These are phyloP conservation scores for Aspergillus ochraceus DNA, from an alignment of 2,329 filamentous ascomycete species.

Conservation along the genomic window DNA sequence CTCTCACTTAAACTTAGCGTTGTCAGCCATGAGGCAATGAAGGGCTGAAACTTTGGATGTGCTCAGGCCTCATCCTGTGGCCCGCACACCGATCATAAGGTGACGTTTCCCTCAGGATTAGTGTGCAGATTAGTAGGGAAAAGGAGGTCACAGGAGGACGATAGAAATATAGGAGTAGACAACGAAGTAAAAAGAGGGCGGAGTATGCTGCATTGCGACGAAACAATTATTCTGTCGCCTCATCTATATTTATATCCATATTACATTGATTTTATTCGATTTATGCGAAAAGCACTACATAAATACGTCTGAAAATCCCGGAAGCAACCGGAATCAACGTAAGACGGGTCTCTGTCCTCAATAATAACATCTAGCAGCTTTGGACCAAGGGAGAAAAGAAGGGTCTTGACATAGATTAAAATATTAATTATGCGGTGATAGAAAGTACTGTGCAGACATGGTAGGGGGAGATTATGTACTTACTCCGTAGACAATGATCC, in stretches of 20 bases:
- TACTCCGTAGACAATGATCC: not conserved
- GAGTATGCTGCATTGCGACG: not conserved
- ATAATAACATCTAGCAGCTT: not conserved
- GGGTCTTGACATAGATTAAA: slow-evolving; percentile 3
- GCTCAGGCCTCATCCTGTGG: slow-evolving; percentile 18
- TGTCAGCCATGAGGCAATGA: not conserved
- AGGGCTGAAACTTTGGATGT: not conserved
- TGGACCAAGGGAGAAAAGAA: not conserved
- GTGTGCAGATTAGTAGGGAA: not conserved
- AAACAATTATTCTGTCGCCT: not conserved
- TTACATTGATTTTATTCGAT: not conserved
- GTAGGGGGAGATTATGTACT: slow-evolving; percentile 6
- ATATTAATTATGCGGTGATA: not conserved
- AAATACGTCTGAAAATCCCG: slow-evolving; percentile 1
- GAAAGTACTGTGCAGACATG: not conserved
- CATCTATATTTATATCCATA: not conserved
- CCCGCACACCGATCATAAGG: not conserved
- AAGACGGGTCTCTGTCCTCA: slow-evolving; percentile 1
- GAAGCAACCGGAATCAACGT: not conserved
- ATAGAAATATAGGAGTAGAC: no score
- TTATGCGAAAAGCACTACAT: not conserved
- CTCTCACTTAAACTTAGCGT: slow-evolving; percentile 3
- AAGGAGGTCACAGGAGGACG: not conserved
- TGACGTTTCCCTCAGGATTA: not conserved
- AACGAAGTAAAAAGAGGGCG: no score